Conservation (phyloP, 2,329 filamentous ascomycete species). For the Verticillium dahliae region DNA sequence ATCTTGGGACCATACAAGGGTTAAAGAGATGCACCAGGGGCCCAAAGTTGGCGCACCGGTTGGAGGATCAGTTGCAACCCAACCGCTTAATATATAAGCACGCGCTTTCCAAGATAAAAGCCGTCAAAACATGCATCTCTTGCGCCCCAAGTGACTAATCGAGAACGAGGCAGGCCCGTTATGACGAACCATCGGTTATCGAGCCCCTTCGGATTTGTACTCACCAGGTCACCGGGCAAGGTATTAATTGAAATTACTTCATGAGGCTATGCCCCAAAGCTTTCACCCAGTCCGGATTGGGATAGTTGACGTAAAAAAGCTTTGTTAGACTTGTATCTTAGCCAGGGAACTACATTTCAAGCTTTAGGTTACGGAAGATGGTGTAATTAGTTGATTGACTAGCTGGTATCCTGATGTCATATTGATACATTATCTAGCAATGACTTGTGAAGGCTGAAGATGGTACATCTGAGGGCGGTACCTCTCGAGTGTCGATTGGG, state of each 20-base stretch:
- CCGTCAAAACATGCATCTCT: no score
- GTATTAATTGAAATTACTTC: background rate
- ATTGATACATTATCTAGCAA: background rate
- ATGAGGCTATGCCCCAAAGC: background rate
- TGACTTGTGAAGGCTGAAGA: background rate
- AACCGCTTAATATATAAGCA: no score
- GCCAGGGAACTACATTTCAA: background rate
- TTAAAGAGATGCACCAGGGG: no score
- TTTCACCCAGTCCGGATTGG: background rate
- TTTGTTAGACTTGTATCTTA: background rate
- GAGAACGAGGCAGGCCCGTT: no score
- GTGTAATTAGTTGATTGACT: background rate
- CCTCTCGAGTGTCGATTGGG: background rate
- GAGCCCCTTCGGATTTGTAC: no score
- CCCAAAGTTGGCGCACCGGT: no score
- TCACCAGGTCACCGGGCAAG: background rate
- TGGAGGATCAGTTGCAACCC: no score
- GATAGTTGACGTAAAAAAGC: background rate
- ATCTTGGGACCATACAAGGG: no score
- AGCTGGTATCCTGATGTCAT: background rate
- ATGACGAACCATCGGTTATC: no score
- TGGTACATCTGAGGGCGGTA: background rate
- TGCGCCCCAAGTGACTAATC: no score
- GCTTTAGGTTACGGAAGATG: background rate
- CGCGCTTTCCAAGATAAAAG: no score